Percentiles rank a stretch among this genome's conserved stretches.
These are phyloP conservation scores for Penicillium sp. DNA, from an alignment of 2,329 filamentous ascomycete genomes.

Conservation along the genomic window DNA sequence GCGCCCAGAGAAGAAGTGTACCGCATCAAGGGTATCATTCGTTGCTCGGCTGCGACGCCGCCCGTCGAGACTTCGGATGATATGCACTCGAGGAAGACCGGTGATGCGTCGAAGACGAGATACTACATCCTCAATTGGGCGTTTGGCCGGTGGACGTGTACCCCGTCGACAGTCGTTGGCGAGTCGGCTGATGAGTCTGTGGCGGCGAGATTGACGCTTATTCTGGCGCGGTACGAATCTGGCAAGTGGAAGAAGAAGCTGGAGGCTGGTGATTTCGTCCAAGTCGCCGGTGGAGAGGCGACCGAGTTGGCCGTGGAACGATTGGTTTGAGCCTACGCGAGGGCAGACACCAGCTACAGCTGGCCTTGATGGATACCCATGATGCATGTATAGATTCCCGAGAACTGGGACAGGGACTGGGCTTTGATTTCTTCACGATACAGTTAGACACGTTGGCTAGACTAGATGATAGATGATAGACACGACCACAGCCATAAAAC, in stretches of 20 bases:
- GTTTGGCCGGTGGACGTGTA: constrained; percentile 94
- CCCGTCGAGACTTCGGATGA: constrained; percentile 57
- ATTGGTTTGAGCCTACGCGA: constrained; percentile 34
- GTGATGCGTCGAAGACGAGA: constrained; percentile 37
- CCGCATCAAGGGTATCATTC: constrained; percentile 80
- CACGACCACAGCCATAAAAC: constrained; percentile 4
- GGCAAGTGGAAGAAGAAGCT: constrained; percentile 58
- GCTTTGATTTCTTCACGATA: constrained; percentile 14
- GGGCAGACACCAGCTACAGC: neutral
- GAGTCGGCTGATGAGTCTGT: constrained; percentile 40
- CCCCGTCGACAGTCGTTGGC: constrained; percentile 57
- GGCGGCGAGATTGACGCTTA: constrained; percentile 52
- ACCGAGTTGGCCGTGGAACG: constrained; percentile 44
- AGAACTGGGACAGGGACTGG: neutral
- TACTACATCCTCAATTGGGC: constrained; percentile 98
- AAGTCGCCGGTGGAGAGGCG: constrained; percentile 28
- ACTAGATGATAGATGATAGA: constrained; percentile 5
- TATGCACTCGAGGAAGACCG: constrained; percentile 41
- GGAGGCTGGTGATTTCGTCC: constrained; percentile 48
- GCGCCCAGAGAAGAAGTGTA: constrained; percentile 95
- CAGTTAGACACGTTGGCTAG: neutral
- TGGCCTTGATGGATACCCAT: constrained; percentile 7
- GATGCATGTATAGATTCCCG: constrained; percentile 12
- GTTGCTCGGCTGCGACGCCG: constrained; percentile 48
- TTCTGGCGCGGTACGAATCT: constrained; percentile 55